Conservation (phyloP, 2,329 filamentous ascomycete genomes). For the Fusarium sp. region DNA sequence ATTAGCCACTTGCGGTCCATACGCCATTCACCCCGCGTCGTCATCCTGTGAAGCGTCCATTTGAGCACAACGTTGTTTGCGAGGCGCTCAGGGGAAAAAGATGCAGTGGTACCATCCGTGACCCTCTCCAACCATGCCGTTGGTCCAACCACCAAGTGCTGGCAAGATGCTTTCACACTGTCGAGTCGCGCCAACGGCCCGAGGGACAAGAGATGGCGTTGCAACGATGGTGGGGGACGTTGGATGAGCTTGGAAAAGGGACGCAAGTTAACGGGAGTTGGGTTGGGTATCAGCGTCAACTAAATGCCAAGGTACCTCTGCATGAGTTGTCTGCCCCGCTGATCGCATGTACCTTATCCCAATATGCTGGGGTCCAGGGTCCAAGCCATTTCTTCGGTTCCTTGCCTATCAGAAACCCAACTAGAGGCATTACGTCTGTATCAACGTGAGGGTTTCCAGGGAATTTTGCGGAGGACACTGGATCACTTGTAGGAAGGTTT, state of each 20-base stretch:
- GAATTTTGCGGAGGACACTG: background rate
- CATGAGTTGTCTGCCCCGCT: conserved; percentile 10
- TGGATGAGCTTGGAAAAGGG: conserved; percentile 25
- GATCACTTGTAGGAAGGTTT: background rate
- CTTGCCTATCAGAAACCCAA: conserved; percentile 32
- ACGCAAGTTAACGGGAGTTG: conserved; percentile 19
- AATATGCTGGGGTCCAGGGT: conserved; percentile 29
- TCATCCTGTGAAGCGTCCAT: conserved; percentile 25
- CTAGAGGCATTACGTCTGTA: background rate
- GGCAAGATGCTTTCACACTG: conserved; percentile 36
- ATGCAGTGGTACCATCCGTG: conserved; percentile 35
- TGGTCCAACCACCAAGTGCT: conserved; percentile 40
- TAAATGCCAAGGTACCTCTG: conserved; percentile 20
- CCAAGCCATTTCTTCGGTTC: conserved; percentile 25
- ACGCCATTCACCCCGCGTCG: conserved; percentile 1
- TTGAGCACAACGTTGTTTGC: conserved; percentile 14
- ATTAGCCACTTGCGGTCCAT: background rate
- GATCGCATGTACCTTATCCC: conserved; percentile 23
- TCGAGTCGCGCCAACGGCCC: conserved; percentile 41
- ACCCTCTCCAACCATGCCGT: conserved; percentile 30
- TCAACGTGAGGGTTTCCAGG: background rate
- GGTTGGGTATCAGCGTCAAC: conserved; percentile 32
- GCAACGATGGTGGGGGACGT: conserved; percentile 29
- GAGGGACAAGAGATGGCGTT: conserved; percentile 36
- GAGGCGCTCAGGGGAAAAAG: conserved; percentile 26